Evolutionary conservation across 1,139 yeast species (phyloP).

Genomic region (Yamadazyma atmosphaerica): DNA sequence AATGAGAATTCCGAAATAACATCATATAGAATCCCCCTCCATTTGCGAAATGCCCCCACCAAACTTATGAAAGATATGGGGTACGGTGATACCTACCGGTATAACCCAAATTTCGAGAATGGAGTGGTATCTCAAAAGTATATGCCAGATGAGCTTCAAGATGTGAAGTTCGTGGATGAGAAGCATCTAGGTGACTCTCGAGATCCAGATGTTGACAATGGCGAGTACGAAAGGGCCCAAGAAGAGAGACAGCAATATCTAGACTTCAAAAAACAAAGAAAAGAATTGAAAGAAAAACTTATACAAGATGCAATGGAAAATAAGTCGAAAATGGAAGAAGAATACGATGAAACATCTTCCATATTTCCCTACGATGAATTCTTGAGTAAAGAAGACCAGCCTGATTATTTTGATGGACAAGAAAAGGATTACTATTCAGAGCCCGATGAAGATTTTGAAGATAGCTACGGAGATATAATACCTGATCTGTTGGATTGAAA

Average conservation of each 20-base stretch:
- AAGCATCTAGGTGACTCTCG: slow-evolving; percentile 32
- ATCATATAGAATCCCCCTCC: slow-evolving; percentile 69
- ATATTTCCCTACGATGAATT: slow-evolving; percentile 36
- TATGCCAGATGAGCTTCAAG: slow-evolving; percentile 53
- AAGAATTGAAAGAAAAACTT: slow-evolving; percentile 13
- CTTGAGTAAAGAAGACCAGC: slow-evolving; percentile 37
- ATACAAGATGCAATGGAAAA: slow-evolving; percentile 9
- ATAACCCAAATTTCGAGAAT: slow-evolving; percentile 74
- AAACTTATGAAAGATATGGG: slow-evolving; percentile 85
- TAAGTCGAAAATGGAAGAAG: slow-evolving; percentile 5
- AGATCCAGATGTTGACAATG: slow-evolving; percentile 28
- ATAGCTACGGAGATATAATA: slow-evolving; percentile 20
- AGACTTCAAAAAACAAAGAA: slow-evolving; percentile 24
- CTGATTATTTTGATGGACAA: slow-evolving; percentile 39
- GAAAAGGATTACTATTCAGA: slow-evolving; percentile 35
- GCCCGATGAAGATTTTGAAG: slow-evolving; percentile 35
- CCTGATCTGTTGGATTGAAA: slow-evolving; percentile 1
- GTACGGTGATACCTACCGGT: slow-evolving; percentile 80
- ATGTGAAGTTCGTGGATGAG: slow-evolving; percentile 36
- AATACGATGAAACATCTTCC: slow-evolving; percentile 7
- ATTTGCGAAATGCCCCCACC: slow-evolving; percentile 93
- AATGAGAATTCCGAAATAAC: slow-evolving; percentile 63
- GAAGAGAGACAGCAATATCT: slow-evolving; percentile 28
- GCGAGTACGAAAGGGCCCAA: slow-evolving; percentile 22
- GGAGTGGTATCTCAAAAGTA: slow-evolving; percentile 76